Conservation (phyloP, 108 stramenopile species). For the Skeletonema marinoi region DNA sequence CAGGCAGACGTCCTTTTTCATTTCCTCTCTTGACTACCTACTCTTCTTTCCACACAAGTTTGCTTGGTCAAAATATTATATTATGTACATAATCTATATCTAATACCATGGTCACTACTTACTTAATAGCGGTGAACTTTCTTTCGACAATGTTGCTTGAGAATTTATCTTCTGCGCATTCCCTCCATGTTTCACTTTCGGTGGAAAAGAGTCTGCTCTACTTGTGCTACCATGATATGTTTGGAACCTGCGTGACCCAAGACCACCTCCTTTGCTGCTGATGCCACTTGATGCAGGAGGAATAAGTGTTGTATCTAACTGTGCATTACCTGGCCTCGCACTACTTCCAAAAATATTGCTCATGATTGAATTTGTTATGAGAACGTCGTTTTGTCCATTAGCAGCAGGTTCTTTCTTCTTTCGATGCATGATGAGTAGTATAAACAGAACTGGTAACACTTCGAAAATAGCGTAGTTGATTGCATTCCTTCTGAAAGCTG, state of each 20-base stretch:
- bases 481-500: constrained; percentile 21
- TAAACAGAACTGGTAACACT: constrained; percentile 33
- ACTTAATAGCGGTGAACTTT: background rate
- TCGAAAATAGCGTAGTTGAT: constrained; percentile 30
- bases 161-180: background rate
- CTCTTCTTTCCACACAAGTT: too few relatives aligned
- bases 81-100: background rate
- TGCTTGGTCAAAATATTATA: too few relatives aligned
- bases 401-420: constrained; percentile 14
- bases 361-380: constrained; percentile 39
- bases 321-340: constrained; percentile 11
- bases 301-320: background rate
- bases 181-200: background rate
- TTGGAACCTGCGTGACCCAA: constrained; percentile 3
- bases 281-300: background rate
- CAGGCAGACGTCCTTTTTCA: too few relatives aligned
- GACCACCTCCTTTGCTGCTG: background rate
- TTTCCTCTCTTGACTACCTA: too few relatives aligned
- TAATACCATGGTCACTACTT: background rate
- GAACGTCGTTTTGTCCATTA: constrained; percentile 25
- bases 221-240: background rate
- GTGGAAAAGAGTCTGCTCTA: background rate
- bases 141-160: background rate
- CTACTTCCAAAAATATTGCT: constrained; percentile 44
- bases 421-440: constrained; percentile 44